phyloP scores from a whole-genome alignment of 139 green algal genomes.

The Astrephomene gubernaculifera region DNA sequence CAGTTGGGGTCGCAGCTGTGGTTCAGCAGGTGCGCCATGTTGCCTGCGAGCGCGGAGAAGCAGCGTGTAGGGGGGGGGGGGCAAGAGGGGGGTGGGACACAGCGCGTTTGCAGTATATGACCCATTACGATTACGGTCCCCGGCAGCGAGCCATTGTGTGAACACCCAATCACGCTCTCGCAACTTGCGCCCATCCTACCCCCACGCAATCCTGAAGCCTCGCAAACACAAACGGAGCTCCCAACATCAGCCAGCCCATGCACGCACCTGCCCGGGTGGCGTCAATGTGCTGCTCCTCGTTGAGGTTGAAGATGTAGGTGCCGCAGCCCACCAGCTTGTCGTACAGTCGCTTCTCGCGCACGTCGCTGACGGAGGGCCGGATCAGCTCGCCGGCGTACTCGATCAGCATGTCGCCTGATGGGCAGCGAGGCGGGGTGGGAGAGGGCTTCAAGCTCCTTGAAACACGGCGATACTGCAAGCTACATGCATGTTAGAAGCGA shows the following conservation, averaged over 20 bases:
- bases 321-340: conserved; percentile 84
- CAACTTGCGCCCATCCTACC: too few relatives aligned
- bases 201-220: too few relatives aligned
- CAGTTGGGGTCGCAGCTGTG: conserved; percentile 91
- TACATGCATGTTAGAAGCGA: too few relatives aligned
- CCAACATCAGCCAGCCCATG: not conserved
- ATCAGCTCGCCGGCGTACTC: conserved; percentile 72
- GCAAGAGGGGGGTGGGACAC: too few relatives aligned
- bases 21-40: conserved; percentile 89
- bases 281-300: conserved; percentile 67
- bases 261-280: conserved; percentile 66
- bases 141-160: too few relatives aligned
- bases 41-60: conserved; percentile 53
- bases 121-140: too few relatives aligned
- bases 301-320: conserved; percentile 82
- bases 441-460: too few relatives aligned
- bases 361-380: conserved; percentile 59
- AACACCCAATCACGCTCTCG: too few relatives aligned
- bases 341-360: conserved; percentile 69
- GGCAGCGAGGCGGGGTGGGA: too few relatives aligned
- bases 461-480: too few relatives aligned
- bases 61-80: not conserved
- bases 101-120: not conserved
- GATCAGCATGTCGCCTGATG: conserved; percentile 66
- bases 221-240: too few relatives aligned